Percentiles rank a stretch among this genome's conserved stretches.
Evolutionary conservation across 1,284 basidiomycete species (phyloP).

Genomic region (Rhodofomes roseus): DNA sequence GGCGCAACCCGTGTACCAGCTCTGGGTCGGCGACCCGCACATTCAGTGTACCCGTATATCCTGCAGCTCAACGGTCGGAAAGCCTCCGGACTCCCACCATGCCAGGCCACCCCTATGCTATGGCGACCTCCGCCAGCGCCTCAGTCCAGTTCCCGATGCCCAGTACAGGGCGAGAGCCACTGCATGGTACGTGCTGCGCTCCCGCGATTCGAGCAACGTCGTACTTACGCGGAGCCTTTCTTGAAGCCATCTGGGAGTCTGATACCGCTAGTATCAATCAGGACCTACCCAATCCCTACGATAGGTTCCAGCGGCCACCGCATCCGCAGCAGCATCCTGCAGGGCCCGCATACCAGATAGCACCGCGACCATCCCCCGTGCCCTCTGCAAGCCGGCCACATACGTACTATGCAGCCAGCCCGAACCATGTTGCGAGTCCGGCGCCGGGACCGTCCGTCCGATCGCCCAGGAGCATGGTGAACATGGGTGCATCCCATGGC

Average conservation of each 20-base stretch:
- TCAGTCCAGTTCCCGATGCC: background rate
- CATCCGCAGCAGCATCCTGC: background rate
- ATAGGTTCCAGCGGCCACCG: background rate
- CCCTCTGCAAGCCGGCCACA: background rate
- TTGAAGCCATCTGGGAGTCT: background rate
- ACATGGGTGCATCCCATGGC: conserved; percentile 4
- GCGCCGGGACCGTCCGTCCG: conserved; percentile 6
- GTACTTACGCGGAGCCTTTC: background rate
- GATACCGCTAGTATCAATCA: background rate
- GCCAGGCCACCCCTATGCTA: background rate
- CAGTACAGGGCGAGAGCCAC: background rate
- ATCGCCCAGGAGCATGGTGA: conserved; percentile 14
- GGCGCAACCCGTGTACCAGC: background rate
- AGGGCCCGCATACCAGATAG: background rate
- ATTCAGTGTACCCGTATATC: background rate
- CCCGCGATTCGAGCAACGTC: background rate
- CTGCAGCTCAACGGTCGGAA: background rate
- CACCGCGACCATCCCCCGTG: background rate
- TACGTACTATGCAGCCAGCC: background rate
- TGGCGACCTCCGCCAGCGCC: background rate
- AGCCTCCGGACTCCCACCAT: background rate
- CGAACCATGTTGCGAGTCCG: background rate
- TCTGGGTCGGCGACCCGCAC: background rate
- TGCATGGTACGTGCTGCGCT: background rate
- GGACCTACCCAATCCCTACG: background rate